Conservation (phyloP, 2,329 filamentous ascomycete species). For the Fusarium brachygibbosum region DNA sequence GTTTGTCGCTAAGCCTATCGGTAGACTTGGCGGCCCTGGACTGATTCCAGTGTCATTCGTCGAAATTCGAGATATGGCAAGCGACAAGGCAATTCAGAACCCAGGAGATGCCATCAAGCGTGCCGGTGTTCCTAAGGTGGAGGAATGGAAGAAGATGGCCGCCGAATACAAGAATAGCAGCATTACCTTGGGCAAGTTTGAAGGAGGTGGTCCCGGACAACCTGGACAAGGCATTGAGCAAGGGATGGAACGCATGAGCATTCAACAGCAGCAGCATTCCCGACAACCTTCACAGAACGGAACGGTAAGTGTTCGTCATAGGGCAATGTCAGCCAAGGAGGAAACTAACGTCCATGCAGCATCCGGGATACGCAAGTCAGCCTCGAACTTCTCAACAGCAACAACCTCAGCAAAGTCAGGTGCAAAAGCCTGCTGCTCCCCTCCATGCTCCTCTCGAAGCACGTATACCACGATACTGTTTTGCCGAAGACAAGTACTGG, state of each 20-base stretch:
- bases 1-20: slow-evolving; percentile 99
- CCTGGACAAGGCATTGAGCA: slow-evolving; percentile 70
- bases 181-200: slow-evolving; percentile 94
- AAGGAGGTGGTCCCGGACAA: slow-evolving; percentile 63
- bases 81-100: slow-evolving; percentile 84
- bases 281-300: slow-evolving; percentile 50
- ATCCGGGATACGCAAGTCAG: slow-evolving; percentile 48
- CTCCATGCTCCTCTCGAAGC: slow-evolving; percentile 84
- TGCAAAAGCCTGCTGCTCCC: slow-evolving; percentile 62
- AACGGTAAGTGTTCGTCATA: slow-evolving; percentile 43
- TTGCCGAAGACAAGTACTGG: slow-evolving; percentile 98
- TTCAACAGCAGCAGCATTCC: slow-evolving; percentile 60
- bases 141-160: slow-evolving; percentile 99
- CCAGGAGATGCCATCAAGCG: slow-evolving; percentile 86
- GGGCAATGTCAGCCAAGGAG: neutral
- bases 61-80: slow-evolving; percentile 94
- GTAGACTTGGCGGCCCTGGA: slow-evolving; percentile 92
- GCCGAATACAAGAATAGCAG: slow-evolving; percentile 99
- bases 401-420: slow-evolving; percentile 53
- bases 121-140: slow-evolving; percentile 92
- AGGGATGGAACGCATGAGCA: slow-evolving; percentile 83
- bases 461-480: slow-evolving; percentile 92
- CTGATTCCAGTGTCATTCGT: slow-evolving; percentile 97
- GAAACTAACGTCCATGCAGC: slow-evolving; percentile 11
- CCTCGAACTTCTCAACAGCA: slow-evolving; percentile 49